Evolutionary conservation across 2,329 filamentous ascomycete genomes (phyloP).

Genomic region (Chrysoporthe cubensis): DNA sequence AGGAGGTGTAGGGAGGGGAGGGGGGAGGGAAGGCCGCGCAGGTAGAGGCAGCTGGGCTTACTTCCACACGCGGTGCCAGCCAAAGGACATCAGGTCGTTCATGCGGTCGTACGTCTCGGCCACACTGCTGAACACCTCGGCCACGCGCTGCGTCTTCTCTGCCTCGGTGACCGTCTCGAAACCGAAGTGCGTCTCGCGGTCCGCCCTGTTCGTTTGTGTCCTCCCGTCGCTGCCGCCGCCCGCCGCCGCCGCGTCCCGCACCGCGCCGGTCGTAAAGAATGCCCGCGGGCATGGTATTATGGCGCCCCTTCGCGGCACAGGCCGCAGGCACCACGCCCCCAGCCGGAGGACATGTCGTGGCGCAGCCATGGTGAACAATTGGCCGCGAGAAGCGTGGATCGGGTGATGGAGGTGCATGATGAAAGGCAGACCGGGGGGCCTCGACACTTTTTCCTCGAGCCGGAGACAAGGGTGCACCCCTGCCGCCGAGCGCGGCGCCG

Average conservation of each 20-base stretch:
- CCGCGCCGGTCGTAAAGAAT: slow-evolving; percentile 18
- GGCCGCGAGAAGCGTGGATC: not conserved
- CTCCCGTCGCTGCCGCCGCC: not conserved
- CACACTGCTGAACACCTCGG: slow-evolving; percentile 91
- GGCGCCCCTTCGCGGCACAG: not conserved
- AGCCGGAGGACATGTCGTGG: slow-evolving; percentile 16
- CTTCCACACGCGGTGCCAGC: slow-evolving; percentile 96
- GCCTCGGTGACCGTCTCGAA: slow-evolving; percentile 83
- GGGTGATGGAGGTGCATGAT: not conserved
- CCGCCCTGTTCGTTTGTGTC: slow-evolving; percentile 35
- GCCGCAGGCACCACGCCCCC: slow-evolving; percentile 22
- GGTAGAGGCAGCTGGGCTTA: slow-evolving; percentile 39
- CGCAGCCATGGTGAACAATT: slow-evolving; percentile 18
- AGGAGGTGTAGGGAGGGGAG: too few species aligned
- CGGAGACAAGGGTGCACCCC: not conserved
- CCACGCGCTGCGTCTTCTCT: slow-evolving; percentile 74
- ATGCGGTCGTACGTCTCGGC: slow-evolving; percentile 95
- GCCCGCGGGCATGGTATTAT: slow-evolving; percentile 19
- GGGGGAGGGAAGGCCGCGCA: slow-evolving; percentile 8
- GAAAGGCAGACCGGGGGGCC: not conserved
- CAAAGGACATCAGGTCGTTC: slow-evolving; percentile 99
- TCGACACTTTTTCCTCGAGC: not conserved
- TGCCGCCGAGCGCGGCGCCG: slow-evolving; percentile 18
- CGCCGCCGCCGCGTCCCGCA: slow-evolving; percentile 6
- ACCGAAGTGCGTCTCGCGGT: slow-evolving; percentile 83